phyloP scores from a whole-genome alignment of 2,329 filamentous ascomycete genomes.

The Westerdykella ornata region DNA sequence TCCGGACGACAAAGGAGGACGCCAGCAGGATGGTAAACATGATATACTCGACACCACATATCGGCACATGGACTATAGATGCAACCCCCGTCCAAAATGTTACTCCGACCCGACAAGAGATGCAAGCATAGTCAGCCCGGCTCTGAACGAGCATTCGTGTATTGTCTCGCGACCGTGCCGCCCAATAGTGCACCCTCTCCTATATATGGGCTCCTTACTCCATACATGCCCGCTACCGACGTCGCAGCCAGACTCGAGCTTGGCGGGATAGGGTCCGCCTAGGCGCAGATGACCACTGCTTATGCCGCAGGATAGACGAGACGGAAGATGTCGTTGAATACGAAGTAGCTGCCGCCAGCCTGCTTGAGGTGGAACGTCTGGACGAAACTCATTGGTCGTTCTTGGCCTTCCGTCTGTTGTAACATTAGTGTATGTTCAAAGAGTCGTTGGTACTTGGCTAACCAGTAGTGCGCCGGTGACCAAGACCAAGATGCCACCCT shows the following conservation, averaged over 20 bases:
- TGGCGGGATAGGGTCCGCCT: too few species aligned
- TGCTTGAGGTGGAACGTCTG: constrained; percentile 81
- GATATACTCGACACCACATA: constrained; percentile 1
- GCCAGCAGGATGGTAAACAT: too few species aligned
- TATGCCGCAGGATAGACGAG: constrained; percentile 59
- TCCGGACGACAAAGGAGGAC: too few species aligned
- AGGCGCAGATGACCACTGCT: constrained; percentile 1
- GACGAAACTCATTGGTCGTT: constrained; percentile 82
- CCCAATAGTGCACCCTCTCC: not conserved
- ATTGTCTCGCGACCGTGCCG: not conserved
- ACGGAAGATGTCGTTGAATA: constrained; percentile 94
- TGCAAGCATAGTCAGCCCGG: not conserved
- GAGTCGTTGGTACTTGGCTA: constrained; percentile 31
- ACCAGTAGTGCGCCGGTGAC: constrained; percentile 83
- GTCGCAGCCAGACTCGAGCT: too few species aligned
- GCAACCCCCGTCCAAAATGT: not conserved
- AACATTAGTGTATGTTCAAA: constrained; percentile 8
- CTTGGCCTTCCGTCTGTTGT: constrained; percentile 71
- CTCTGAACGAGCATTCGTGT: too few species aligned
- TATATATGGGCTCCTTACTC: not conserved
- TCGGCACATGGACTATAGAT: not conserved
- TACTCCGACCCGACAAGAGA: not conserved
- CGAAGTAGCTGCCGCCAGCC: constrained; percentile 67
- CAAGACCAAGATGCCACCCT: constrained; percentile 71
- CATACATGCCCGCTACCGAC: too few species aligned